phyloP scores from a whole-genome alignment of 345 rosid genomes.

The Populus ilicifolia region DNA sequence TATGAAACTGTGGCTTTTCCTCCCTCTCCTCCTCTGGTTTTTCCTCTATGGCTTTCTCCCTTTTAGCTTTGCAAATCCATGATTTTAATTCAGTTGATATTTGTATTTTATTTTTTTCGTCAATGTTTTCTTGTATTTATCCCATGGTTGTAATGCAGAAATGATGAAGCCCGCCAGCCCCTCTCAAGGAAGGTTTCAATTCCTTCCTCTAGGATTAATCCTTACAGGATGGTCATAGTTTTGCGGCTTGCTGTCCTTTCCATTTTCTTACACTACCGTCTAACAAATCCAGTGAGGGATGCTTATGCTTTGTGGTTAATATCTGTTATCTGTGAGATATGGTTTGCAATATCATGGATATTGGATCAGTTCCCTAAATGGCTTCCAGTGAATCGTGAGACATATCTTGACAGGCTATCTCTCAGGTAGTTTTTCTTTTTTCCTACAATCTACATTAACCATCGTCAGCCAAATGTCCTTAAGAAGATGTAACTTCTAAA shows the following conservation, averaged over 20 bases:
- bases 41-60: not conserved
- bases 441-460: not conserved
- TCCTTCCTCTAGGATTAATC: slow-evolving; percentile 35
- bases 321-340: slow-evolving; percentile 37
- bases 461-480: not conserved
- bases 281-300: slow-evolving; percentile 30
- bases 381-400: slow-evolving; percentile 39
- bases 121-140: not conserved
- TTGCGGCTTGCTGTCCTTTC: slow-evolving; percentile 33
- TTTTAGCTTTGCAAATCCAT: not conserved
- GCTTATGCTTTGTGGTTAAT: slow-evolving; percentile 32
- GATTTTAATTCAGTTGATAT: not conserved
- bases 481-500: too few relatives aligned
- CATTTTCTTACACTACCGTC: slow-evolving; percentile 35
- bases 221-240: slow-evolving; percentile 34
- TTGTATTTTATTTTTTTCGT: not conserved
- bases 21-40: not conserved
- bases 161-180: slow-evolving; percentile 38
- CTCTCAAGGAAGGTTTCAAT: slow-evolving; percentile 32
- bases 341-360: slow-evolving; percentile 42
- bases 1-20: not conserved
- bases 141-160: slow-evolving; percentile 14
- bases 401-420: slow-evolving; percentile 37
- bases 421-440: slow-evolving; percentile 19
- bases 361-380: slow-evolving; percentile 42